Evolutionary conservation across 2,329 filamentous ascomycete genomes (phyloP).

Genomic region (Exophiala spinifera): DNA sequence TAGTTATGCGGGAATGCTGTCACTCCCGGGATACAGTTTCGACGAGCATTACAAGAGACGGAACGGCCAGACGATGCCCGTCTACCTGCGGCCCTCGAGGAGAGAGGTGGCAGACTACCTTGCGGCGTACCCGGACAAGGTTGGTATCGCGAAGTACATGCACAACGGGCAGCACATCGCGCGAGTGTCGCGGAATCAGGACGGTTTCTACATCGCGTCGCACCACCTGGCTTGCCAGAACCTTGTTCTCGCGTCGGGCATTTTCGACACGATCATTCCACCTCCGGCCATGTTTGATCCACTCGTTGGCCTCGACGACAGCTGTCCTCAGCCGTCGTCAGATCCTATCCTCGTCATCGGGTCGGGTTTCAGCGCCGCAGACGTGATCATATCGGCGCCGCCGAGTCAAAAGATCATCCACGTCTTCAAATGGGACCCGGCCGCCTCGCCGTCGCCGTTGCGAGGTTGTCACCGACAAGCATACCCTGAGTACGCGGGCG

Average conservation of each 20-base stretch:
- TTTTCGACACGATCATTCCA: constrained; percentile 54
- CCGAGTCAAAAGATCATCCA: constrained; percentile 55
- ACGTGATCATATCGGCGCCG: constrained; percentile 56
- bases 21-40: constrained; percentile 58
- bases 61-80: constrained; percentile 43
- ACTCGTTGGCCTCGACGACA: constrained; percentile 37
- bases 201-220: constrained; percentile 51
- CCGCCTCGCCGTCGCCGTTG: constrained; percentile 54
- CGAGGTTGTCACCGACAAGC: constrained; percentile 58
- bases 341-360: constrained; percentile 55
- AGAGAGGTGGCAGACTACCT: constrained; percentile 56
- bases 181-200: constrained; percentile 42
- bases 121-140: constrained; percentile 51
- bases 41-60: constrained; percentile 49
- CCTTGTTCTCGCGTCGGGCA: constrained; percentile 58
- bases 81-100: constrained; percentile 56
- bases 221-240: constrained; percentile 54
- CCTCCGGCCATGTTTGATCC: constrained; percentile 50
- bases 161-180: constrained; percentile 42
- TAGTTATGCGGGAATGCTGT: constrained; percentile 62
- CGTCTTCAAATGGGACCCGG: constrained; percentile 59
- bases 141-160: constrained; percentile 50
- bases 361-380: constrained; percentile 61
- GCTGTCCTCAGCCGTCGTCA: constrained; percentile 10
- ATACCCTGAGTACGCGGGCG: constrained; percentile 60